Percentiles rank a stretch among this genome's conserved stretches.
These are phyloP conservation scores for Acanthochlamys bracteata DNA, from an alignment of 106 monocot genomes.

Conservation along the genomic window DNA sequence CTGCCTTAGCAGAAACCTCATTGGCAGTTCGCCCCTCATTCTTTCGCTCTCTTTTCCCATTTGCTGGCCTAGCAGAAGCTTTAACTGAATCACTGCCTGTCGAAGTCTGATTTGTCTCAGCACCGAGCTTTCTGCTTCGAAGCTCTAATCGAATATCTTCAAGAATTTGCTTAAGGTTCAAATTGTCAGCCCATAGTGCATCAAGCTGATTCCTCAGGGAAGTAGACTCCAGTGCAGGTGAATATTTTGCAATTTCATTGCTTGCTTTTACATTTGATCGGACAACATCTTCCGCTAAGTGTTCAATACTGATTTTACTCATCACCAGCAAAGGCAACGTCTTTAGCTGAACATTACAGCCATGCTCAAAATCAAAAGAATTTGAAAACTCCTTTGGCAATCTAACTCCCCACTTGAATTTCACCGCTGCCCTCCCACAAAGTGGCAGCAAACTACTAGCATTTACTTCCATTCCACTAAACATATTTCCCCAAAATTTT, in stretches of 20 bases:
- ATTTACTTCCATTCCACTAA: too few species aligned
- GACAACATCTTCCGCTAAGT: slow-evolving; percentile 8
- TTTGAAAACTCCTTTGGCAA: slow-evolving; percentile 30
- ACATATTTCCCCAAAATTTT: too few species aligned
- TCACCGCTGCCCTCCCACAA: slow-evolving; percentile 33
- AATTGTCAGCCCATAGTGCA: slow-evolving; percentile 35
- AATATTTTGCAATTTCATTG: too few species aligned
- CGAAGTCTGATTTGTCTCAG: neutral
- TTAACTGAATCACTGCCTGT: neutral
- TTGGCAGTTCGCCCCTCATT: neutral
- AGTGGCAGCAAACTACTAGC: slow-evolving; percentile 42
- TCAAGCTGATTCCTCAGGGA: slow-evolving; percentile 33
- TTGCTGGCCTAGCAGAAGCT: neutral
- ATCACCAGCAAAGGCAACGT: slow-evolving; percentile 65
- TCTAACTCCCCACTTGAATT: slow-evolving; percentile 69
- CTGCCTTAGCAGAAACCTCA: slow-evolving; percentile 1
- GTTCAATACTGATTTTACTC: slow-evolving; percentile 63
- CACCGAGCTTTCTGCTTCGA: neutral
- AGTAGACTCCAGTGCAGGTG: neutral
- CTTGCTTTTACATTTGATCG: too few species aligned
- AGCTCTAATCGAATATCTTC: slow-evolving; percentile 23
- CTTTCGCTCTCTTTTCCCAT: neutral
- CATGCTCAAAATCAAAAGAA: slow-evolving; percentile 7
- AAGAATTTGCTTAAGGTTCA: slow-evolving; percentile 22
- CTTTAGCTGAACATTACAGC: neutral